phyloP scores from a whole-genome alignment of 202 grass and related monocot species.

The Musa balbisiana region DNA sequence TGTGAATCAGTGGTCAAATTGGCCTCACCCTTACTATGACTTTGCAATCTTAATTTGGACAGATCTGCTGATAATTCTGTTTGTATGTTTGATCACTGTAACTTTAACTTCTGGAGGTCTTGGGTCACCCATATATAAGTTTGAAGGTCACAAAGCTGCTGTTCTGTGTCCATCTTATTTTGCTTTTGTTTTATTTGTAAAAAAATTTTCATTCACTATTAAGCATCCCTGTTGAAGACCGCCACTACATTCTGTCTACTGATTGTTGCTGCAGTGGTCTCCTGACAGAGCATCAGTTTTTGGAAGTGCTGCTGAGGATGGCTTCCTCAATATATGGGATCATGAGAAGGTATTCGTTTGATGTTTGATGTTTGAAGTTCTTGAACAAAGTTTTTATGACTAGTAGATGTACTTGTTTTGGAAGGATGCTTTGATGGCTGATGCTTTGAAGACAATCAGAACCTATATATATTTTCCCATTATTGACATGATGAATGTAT shows the following conservation, averaged over 20 bases:
- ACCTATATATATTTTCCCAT: neutral
- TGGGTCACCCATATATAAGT: constrained; percentile 55
- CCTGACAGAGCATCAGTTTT: constrained; percentile 92
- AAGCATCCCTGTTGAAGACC: constrained; percentile 8
- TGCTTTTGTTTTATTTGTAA: neutral
- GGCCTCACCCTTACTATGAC: no score
- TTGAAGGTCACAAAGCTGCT: constrained; percentile 77
- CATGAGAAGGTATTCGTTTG: constrained; percentile 56
- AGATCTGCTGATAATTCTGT: constrained; percentile 92
- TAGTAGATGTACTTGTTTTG: neutral
- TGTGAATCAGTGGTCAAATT: neutral
- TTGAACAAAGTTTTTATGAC: neutral
- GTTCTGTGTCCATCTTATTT: constrained; percentile 59
- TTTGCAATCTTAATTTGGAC: constrained; percentile 13
- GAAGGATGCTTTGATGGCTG: neutral
- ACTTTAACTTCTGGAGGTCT: constrained; percentile 55
- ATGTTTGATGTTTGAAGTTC: neutral
- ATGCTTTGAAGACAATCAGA: neutral
- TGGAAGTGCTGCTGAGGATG: constrained; percentile 78
- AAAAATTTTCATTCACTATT: neutral
- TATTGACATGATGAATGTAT: neutral
- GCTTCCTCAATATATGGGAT: constrained; percentile 81
- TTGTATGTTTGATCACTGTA: constrained; percentile 79
- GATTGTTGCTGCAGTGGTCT: constrained; percentile 64
- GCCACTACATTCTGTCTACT: neutral